phyloP scores from a whole-genome alignment of 2,329 filamentous ascomycete genomes.

The Fusarium chuoi region DNA sequence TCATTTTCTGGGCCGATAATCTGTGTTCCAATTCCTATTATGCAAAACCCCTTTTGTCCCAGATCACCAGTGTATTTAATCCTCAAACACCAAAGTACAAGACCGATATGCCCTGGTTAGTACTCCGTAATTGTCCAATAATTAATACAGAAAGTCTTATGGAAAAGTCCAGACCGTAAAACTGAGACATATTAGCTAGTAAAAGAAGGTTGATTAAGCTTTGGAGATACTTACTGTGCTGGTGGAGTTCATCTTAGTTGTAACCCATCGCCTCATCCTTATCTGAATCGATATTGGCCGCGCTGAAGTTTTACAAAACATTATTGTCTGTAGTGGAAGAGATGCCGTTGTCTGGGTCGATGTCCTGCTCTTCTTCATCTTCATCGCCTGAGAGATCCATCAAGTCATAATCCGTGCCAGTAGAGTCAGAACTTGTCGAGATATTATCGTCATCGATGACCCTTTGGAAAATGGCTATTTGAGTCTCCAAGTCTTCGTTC shows the following conservation, averaged over 20 bases:
- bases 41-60: neutral
- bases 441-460: neutral
- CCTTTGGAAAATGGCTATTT: neutral
- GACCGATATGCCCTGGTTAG: neutral
- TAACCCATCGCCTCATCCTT: neutral
- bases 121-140: neutral
- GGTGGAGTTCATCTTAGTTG: neutral
- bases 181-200: neutral
- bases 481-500: neutral
- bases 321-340: neutral
- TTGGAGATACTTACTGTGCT: neutral
- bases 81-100: neutral
- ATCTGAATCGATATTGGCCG: neutral
- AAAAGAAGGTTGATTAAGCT: neutral
- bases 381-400: neutral
- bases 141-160: too few relatives aligned
- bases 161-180: neutral
- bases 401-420: neutral
- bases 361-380: neutral
- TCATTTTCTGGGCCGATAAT: neutral
- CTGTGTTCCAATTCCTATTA: neutral
- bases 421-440: neutral
- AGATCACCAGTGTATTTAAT: neutral
- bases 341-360: neutral
- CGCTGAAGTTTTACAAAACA: neutral